Base-by-base conservation (phyloP, 352 stramenopile species). In the Phytophthora sansomeana region DNA sequence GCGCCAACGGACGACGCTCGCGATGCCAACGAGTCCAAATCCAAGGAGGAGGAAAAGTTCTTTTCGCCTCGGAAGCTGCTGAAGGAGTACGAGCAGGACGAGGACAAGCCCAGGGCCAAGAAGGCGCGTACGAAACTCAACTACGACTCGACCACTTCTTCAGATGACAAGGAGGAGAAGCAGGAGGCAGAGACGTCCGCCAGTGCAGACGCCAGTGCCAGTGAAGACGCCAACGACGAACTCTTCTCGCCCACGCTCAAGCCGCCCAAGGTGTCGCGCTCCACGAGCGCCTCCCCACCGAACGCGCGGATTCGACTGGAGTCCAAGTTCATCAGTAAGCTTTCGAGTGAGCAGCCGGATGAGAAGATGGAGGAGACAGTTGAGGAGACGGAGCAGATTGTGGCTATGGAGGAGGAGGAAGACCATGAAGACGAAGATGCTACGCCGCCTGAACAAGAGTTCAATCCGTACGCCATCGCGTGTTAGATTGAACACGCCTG, bases 231-330 rank as follows among this genome's bases (percentile, higher is more conserved):
- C 8, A 76, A 89, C 13, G 75, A 74, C 32, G 82, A 82, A 35
- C 75, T 96, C 64, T 96, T 96, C 53, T 96, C 87, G 2, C 87
- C 87, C 2, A 69, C 73, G 33, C 68, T 94, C 10, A 93, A 93
- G 42, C 73, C 78, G 16, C 82, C 84, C 16, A 72, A 59, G 30
- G 59, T 66, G 7, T 81, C 75, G 33, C 69, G 69, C 14, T 83
- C 81, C 1, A 64, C 61, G 14, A 77, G 71, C 17, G 62, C 72
- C 8, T 86, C 81, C 13, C 68, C 75, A 9, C 49, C 70, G 17
- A 80, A 76, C 26, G 51, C 58, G 14, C 72, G 55, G 28, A 46
- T 60, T 16, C 64, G 66, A 39, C 30, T 81, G 16, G 80, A 90
- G 24, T 69, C 65, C 17, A 74, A 72, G 11, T 77, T 67, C 21